Evolutionary conservation across 2,329 filamentous ascomycete species (phyloP).

Genomic region (Colletotrichum sidae): DNA sequence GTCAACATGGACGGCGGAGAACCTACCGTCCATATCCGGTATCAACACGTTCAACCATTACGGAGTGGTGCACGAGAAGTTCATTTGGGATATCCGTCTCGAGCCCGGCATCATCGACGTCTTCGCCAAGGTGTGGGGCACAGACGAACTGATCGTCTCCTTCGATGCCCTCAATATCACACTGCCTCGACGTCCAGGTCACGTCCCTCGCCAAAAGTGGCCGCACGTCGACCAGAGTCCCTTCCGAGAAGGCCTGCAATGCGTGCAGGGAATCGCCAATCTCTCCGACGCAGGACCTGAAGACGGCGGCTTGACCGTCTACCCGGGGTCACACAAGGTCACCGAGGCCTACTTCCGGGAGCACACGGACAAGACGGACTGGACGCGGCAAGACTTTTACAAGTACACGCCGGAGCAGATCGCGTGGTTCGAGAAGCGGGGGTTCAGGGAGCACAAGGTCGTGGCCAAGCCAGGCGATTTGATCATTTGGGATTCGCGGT

Average conservation of each 20-base stretch:
- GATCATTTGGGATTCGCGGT: constrained; percentile 49
- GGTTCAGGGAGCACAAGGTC: constrained; percentile 44
- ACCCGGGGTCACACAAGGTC: too few relatives aligned
- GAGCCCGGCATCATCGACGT: constrained; percentile 52
- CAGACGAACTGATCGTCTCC: constrained; percentile 55
- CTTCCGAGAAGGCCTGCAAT: constrained; percentile 42
- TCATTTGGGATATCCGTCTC: constrained; percentile 52
- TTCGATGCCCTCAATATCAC: constrained; percentile 59
- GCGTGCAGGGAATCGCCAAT: constrained; percentile 38
- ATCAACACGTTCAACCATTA: constrained; percentile 42
- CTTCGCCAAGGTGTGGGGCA: constrained; percentile 54
- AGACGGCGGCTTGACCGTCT: too few relatives aligned
- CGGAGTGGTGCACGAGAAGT: constrained; percentile 51
- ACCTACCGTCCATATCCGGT: constrained; percentile 50
- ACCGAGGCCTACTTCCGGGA: too few relatives aligned
- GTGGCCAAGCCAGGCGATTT: constrained; percentile 49
- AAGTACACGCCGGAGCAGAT: too few relatives aligned
- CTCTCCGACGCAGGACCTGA: too few relatives aligned
- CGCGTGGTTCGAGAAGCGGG: too few relatives aligned
- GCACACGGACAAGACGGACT: too few relatives aligned
- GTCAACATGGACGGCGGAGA: constrained; percentile 31
- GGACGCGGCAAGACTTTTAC: too few relatives aligned
- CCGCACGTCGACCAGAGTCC: constrained; percentile 47
- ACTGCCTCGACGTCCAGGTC: constrained; percentile 44
- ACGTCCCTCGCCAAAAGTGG: constrained; percentile 38